phyloP scores from a whole-genome alignment of 2,329 filamentous ascomycete species.

The Pleoardoris graminearum region DNA sequence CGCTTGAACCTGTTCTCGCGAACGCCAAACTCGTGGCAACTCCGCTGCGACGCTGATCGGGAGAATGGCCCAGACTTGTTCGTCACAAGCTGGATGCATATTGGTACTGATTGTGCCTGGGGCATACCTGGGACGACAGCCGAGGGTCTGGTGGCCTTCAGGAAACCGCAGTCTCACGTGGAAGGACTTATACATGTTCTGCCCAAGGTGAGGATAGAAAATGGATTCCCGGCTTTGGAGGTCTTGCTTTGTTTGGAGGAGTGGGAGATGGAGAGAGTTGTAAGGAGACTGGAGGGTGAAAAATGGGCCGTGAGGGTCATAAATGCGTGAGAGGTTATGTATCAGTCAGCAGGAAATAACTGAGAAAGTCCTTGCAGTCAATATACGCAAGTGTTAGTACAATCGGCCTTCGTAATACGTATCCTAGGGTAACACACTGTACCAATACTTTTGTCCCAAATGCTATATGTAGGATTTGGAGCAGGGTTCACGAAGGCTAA shows the following conservation, averaged over 20 bases:
- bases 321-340: no score
- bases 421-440: no score
- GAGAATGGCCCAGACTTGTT: constrained; percentile 31
- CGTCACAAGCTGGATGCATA: constrained; percentile 34
- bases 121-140: constrained; percentile 25
- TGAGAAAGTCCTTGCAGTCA: no score
- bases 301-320: constrained; percentile 10
- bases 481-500: no score
- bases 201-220: constrained; percentile 17
- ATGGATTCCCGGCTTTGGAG: constrained; percentile 15
- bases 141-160: constrained; percentile 21
- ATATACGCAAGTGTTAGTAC: no score
- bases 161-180: constrained; percentile 21
- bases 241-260: constrained; percentile 23
- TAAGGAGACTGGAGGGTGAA: constrained; percentile 11
- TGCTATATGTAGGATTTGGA: no score
- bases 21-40: constrained; percentile 1
- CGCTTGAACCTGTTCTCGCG: constrained; percentile 13
- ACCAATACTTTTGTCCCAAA: no score
- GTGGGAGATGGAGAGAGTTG: constrained; percentile 21
- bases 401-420: no score
- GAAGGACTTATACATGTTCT: constrained; percentile 32
- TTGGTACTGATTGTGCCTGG: constrained; percentile 28
- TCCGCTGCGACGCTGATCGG: constrained; percentile 10
- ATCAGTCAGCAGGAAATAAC: no score